A percentile compares a stretch with the other conserved stretches of the same genome.
These are phyloP conservation scores for Lichtheimia ornata DNA, from an alignment of 371 early-diverging fungal genomes.

Conservation along the genomic window DNA sequence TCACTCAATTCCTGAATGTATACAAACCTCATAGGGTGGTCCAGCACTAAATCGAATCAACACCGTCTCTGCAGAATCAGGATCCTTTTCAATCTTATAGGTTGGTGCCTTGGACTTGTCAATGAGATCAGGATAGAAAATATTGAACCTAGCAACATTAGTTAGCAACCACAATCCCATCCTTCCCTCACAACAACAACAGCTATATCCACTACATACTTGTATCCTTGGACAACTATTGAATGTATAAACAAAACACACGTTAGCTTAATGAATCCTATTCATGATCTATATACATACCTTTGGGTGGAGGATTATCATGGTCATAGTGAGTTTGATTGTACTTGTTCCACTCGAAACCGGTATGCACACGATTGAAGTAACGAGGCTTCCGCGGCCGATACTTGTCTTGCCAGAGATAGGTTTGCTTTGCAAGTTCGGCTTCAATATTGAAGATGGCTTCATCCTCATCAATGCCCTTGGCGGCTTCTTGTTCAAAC, in stretches of 20 bases:
- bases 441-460: slow-evolving; percentile 82
- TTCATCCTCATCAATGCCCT: slow-evolving; percentile 80
- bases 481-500: slow-evolving; percentile 74
- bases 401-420: slow-evolving; percentile 91
- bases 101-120: slow-evolving; percentile 88
- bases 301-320: slow-evolving; percentile 96
- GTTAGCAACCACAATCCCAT: neutral
- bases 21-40: slow-evolving; percentile 80
- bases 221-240: slow-evolving; percentile 92
- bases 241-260: neutral
- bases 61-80: slow-evolving; percentile 74
- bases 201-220: slow-evolving; percentile 24
- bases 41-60: slow-evolving; percentile 90
- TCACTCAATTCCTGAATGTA: neutral
- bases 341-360: slow-evolving; percentile 98
- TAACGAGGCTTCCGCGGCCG: slow-evolving; percentile 92
- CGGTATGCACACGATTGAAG: slow-evolving; percentile 94
- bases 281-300: neutral
- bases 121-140: slow-evolving; percentile 96
- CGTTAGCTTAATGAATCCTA: neutral
- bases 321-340: slow-evolving; percentile 96
- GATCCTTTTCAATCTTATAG: slow-evolving; percentile 80
- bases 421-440: slow-evolving; percentile 63
- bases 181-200: slow-evolving; percentile 16
- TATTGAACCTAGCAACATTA: slow-evolving; percentile 57